Evolutionary conservation across 352 stramenopile genomes (phyloP).

Genomic region (Plasmopara halstedii): DNA sequence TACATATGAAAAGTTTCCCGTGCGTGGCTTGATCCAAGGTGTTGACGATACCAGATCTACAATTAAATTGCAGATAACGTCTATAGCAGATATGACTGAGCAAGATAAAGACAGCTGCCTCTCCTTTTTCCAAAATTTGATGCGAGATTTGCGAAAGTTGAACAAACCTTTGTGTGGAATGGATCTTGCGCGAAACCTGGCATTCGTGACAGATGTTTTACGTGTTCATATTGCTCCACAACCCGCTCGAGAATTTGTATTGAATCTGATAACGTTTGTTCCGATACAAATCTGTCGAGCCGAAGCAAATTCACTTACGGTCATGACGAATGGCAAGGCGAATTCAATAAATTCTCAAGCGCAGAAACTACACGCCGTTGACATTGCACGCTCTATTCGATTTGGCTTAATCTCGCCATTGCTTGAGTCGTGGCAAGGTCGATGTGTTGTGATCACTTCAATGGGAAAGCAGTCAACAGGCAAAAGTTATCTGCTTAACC

Average conservation of each 20-base stretch:
- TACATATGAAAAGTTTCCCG: constrained; percentile 26
- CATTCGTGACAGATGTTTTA: constrained; percentile 2
- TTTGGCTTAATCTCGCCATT: constrained; percentile 32
- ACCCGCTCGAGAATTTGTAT: constrained; percentile 11
- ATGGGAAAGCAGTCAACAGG: constrained; percentile 72
- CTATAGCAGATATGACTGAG: constrained; percentile 1
- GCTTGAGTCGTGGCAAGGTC: constrained; percentile 31
- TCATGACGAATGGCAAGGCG: constrained; percentile 46
- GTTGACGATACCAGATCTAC: constrained; percentile 17
- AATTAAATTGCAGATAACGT: constrained; percentile 23
- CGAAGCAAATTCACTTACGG: constrained; percentile 42
- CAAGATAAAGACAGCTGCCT: constrained; percentile 8
- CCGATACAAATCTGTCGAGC: constrained; percentile 71
- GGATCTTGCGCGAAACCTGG: constrained; percentile 21
- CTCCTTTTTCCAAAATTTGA: constrained; percentile 28
- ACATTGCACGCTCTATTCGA: constrained; percentile 45
- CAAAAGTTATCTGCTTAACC: constrained; percentile 78
- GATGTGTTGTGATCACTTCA: constrained; percentile 30
- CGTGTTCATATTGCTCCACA: not conserved
- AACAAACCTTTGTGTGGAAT: constrained; percentile 48
- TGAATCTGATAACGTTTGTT: constrained; percentile 54
- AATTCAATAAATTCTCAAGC: constrained; percentile 8
- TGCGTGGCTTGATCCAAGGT: constrained; percentile 23
- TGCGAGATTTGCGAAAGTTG: constrained; percentile 40
- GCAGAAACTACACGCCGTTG: constrained; percentile 20